Conservation (phyloP, 2,329 filamentous ascomycete species). For the Aspergillus sojae region DNA sequence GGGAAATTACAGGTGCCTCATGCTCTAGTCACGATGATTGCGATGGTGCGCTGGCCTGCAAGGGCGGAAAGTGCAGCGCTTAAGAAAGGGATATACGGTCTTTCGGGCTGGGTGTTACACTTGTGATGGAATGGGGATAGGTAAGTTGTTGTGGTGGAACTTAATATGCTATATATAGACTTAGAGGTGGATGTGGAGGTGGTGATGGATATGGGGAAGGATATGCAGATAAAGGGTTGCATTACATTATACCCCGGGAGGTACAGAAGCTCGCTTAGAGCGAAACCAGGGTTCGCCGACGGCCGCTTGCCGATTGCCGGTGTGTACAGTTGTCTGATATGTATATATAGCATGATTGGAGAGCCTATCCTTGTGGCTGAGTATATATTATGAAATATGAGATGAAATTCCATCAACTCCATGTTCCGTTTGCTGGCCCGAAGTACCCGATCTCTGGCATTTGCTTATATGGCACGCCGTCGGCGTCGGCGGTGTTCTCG, state of each 20-base stretch:
- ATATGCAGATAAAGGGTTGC: not conserved
- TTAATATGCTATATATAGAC: not conserved
- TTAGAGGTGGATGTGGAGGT: not conserved
- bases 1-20: constrained; percentile 10
- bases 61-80: constrained; percentile 1
- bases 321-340: not conserved
- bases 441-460: constrained; percentile 34
- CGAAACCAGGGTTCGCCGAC: not conserved
- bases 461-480: constrained; percentile 30
- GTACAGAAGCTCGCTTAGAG: not conserved
- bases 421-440: constrained; percentile 34
- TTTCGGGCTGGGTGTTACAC: not conserved
- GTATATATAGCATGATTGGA: not conserved
- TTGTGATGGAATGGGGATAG: not conserved
- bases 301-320: not conserved
- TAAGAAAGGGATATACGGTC: not conserved
- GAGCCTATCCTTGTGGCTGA: not conserved
- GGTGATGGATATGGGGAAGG: not conserved
- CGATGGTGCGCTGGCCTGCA: constrained; percentile 16
- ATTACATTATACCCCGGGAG: not conserved
- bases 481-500: constrained; percentile 33
- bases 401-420: constrained; percentile 18
- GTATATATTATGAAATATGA: not conserved
- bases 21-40: constrained; percentile 20
- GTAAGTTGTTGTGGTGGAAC: not conserved